Percentiles rank a stretch among this genome's conserved stretches.
These are phyloP conservation scores for Pinus tabuliformis DNA, from an alignment of 75 land plant genomes.

Conservation along the genomic window DNA sequence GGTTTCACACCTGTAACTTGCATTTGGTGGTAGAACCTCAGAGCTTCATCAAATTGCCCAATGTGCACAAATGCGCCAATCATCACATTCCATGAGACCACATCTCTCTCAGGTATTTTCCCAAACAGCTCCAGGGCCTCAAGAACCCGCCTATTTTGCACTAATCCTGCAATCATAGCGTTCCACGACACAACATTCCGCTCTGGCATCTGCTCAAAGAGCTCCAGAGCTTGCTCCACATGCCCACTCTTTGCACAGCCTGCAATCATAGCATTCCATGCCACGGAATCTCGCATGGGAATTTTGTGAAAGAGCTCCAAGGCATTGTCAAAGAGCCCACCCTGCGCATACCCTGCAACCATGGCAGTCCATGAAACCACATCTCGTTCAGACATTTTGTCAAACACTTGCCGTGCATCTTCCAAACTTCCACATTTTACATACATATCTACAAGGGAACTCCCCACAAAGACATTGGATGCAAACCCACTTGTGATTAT, in stretches of 20 bases:
- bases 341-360: constrained; percentile 25
- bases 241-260: constrained; percentile 1
- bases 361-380: constrained; percentile 33
- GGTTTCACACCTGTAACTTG: constrained; percentile 9
- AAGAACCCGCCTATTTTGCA: not conserved
- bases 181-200: constrained; percentile 5
- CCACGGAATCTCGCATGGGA: not conserved
- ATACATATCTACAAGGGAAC: constrained; percentile 29
- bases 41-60: not conserved
- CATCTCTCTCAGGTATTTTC: constrained; percentile 8
- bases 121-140: constrained; percentile 11
- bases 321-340: constrained; percentile 6
- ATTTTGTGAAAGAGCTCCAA: not conserved
- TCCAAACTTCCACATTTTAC: constrained; percentile 19
- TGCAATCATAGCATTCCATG: constrained; percentile 15
- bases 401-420: constrained; percentile 19
- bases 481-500: constrained; percentile 10
- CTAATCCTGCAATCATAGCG: constrained; percentile 7
- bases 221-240: constrained; percentile 2
- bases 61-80: constrained; percentile 2
- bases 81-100: constrained; percentile 8
- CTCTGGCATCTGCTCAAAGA: constrained; percentile 13
- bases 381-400: constrained; percentile 23
- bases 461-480: constrained; percentile 13
- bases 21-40: constrained; percentile 3